phyloP scores from a whole-genome alignment of 2,329 filamentous ascomycete genomes.

The Cercospora citrullina region DNA sequence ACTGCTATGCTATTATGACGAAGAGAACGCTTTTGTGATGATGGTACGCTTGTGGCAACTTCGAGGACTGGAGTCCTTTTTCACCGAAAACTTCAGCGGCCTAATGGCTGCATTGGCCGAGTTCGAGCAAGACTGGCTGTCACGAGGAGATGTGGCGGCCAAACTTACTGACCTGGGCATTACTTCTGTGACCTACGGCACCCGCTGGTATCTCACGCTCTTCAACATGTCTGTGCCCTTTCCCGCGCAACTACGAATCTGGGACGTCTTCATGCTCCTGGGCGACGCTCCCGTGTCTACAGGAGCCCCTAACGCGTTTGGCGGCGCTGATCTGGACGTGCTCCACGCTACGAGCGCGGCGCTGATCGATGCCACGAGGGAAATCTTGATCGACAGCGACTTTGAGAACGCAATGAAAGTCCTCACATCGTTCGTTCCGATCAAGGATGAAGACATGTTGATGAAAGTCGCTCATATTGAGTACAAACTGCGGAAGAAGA shows the following conservation, averaged over 20 bases:
- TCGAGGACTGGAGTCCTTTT: constrained; percentile 80
- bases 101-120: constrained; percentile 83
- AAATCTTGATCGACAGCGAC: constrained; percentile 86
- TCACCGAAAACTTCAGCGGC: constrained; percentile 79
- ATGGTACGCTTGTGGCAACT: constrained; percentile 90
- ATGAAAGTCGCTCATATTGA: constrained; percentile 88
- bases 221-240: constrained; percentile 98
- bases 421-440: constrained; percentile 87
- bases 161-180: constrained; percentile 79
- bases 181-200: constrained; percentile 88
- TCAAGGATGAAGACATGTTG: constrained; percentile 89
- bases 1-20: constrained; percentile 92
- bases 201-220: constrained; percentile 93
- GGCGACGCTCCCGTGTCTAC: constrained; percentile 59
- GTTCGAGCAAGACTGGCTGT: constrained; percentile 82
- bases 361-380: constrained; percentile 83
- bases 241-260: constrained; percentile 87
- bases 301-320: constrained; percentile 38
- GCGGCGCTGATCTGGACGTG: constrained; percentile 71
- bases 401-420: constrained; percentile 99
- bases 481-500: constrained; percentile 69
- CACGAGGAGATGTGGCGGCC: constrained; percentile 70
- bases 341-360: constrained; percentile 88
- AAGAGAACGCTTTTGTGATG: constrained; percentile 94
- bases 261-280: constrained; percentile 96